These are phyloP conservation scores for Yamadazyma mexicana DNA, from an alignment of 1,139 yeast genomes.

Conservation along the genomic window DNA sequence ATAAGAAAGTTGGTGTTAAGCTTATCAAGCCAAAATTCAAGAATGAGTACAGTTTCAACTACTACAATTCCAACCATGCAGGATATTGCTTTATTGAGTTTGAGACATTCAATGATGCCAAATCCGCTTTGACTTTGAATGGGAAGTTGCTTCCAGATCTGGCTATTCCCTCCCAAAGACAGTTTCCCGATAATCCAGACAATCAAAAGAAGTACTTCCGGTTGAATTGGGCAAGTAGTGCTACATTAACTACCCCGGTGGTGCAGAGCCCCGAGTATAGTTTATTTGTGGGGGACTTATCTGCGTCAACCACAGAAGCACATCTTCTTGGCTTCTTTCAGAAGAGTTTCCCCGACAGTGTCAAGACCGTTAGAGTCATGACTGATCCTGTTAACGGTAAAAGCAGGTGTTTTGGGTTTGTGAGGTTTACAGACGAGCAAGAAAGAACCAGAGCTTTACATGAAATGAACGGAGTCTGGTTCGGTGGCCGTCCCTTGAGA, in stretches of 20 bases:
- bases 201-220: conserved; percentile 62
- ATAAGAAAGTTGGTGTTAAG: conserved; percentile 47
- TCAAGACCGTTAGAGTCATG: conserved; percentile 70
- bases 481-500: conserved; percentile 73
- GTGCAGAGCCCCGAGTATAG: conserved; percentile 57
- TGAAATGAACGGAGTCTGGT: conserved; percentile 75
- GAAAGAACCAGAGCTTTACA: conserved; percentile 64
- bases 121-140: conserved; percentile 60
- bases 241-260: conserved; percentile 54
- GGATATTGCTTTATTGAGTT: conserved; percentile 79
- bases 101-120: conserved; percentile 61
- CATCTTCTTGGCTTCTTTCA: conserved; percentile 67
- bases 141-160: conserved; percentile 64
- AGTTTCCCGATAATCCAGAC: conserved; percentile 44
- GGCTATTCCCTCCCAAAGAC: conserved; percentile 49
- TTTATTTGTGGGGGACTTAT: conserved; percentile 75
- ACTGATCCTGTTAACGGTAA: conserved; percentile 74
- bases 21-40: conserved; percentile 50
- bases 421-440: conserved; percentile 60
- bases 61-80: conserved; percentile 37
- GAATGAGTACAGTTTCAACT: conserved; percentile 23
- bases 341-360: conserved; percentile 58
- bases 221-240: conserved; percentile 75
- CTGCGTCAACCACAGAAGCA: conserved; percentile 72
- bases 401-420: conserved; percentile 76